Base-by-base conservation (phyloP, 1,139 yeast genomes). In the Taphrina populina region DNA sequence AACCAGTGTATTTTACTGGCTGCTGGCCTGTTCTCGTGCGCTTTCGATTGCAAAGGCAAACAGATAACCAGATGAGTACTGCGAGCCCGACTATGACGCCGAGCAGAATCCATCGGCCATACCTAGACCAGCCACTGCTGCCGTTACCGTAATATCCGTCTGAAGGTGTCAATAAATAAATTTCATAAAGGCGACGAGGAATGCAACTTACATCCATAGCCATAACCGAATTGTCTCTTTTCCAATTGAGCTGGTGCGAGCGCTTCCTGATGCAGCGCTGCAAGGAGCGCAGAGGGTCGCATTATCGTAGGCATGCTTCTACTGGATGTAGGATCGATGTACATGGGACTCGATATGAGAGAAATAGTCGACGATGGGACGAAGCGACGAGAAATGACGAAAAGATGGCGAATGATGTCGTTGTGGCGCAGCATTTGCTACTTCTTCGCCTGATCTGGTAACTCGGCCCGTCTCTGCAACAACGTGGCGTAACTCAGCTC, bases 1-100 rank as follows among this genome's bases (percentile, higher is more conserved):
- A 55, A 11, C 53, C 58, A 10, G 58, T 55, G 46, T 55, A 55
- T 37, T 37, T 55, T 43, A 36, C 46, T 7, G 58, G 58, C 43
- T 26, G 36, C 36, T 24, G 23, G 17, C 55, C 58, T 19, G 35
- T 29, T 6, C 41, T 32, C 19, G 43, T 37, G 5, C 55, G 44
- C 3, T 44, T 15, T 11, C 49, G 21, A 23, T 47, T 55, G 46
- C 46, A 49, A 19, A 45, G 26, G 54, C 54, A 49, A 39, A 49
- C 44, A 17, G 39, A 15, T 8, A 49, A 23, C 45, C 44, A 49
- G 21, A 40, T 29, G 35, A 49, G 46, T n/a, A 49, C 33, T 20
- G 54, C 54, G 6, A 39, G 39, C 1, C 46, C 54, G 37, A 49
- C 54, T 5, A 49, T 7, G 39, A 39, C 54, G 8, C 54, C 54